Conservation (phyloP, 1,284 basidiomycete genomes). For the Porogramme epimiltina region DNA sequence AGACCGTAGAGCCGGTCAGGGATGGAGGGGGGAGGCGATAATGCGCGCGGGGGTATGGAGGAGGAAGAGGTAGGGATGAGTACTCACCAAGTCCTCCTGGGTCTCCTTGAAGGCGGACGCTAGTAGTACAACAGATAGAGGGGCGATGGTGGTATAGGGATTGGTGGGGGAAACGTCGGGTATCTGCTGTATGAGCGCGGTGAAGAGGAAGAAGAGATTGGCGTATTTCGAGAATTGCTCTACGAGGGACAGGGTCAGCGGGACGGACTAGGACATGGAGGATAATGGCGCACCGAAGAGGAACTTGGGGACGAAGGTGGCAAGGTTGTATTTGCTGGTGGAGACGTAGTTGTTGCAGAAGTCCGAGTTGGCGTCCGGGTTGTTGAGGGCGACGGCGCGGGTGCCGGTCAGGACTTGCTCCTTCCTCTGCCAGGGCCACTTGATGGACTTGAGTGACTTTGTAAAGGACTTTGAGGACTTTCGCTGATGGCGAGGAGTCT, state of each 20-base stretch:
- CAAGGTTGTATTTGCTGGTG: slow-evolving; percentile 94
- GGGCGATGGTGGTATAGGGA: slow-evolving; percentile 92
- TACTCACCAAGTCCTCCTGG: slow-evolving; percentile 84
- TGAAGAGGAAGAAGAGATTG: slow-evolving; percentile 99
- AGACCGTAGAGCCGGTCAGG: no score
- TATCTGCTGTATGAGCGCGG: slow-evolving; percentile 97
- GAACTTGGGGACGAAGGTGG: slow-evolving; percentile 94
- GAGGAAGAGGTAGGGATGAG: slow-evolving; percentile 14
- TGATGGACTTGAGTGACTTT: slow-evolving; percentile 58
- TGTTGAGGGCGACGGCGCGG: slow-evolving; percentile 77
- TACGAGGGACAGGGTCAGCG: slow-evolving; percentile 30
- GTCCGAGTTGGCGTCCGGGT: slow-evolving; percentile 59
- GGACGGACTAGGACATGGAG: neutral
- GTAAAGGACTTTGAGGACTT: slow-evolving; percentile 23
- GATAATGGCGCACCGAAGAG: slow-evolving; percentile 66
- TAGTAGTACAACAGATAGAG: slow-evolving; percentile 86
- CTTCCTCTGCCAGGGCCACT: slow-evolving; percentile 82
- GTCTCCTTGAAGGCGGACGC: slow-evolving; percentile 98
- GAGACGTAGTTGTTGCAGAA: slow-evolving; percentile 87
- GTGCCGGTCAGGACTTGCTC: slow-evolving; percentile 62
- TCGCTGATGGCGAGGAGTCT: slow-evolving; percentile 24
- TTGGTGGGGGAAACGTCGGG: slow-evolving; percentile 98
- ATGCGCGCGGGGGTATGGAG: neutral
- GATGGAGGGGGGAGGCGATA: neutral
- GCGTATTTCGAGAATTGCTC: slow-evolving; percentile 99